A percentile compares a stretch with the other conserved stretches of the same genome.
Evolutionary conservation across 768 basidiomycete species (phyloP).

Genomic region (Rhodotorula diobovata): DNA sequence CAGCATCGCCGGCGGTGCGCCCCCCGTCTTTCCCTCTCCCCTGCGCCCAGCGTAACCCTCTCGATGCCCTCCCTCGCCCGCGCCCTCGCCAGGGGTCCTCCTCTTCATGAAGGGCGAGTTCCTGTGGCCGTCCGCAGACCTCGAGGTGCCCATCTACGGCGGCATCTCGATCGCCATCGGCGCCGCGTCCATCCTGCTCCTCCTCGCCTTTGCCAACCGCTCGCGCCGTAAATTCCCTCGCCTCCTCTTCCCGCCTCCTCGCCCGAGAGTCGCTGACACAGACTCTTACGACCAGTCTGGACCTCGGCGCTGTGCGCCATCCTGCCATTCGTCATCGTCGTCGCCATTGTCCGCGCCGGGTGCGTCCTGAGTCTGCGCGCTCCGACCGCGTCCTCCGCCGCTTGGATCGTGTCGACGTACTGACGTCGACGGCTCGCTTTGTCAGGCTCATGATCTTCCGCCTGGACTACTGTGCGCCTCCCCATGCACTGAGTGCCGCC

Average conservation of each 20-base stretch:
- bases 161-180: constrained; percentile 29
- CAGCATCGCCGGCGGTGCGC: constrained; percentile 24
- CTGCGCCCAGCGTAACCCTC: too few relatives aligned
- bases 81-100: constrained; percentile 13
- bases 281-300: not conserved
- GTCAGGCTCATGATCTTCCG: constrained; percentile 30
- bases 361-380: not conserved
- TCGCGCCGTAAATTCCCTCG: constrained; percentile 20
- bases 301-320: constrained; percentile 10
- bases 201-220: constrained; percentile 28
- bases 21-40: too few relatives aligned
- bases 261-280: not conserved
- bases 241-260: constrained; percentile 10
- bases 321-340: constrained; percentile 7
- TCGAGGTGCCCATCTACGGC: constrained; percentile 21
- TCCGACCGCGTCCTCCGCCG: not conserved
- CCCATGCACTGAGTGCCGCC: not conserved
- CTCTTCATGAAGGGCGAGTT: constrained; percentile 31
- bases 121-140: constrained; percentile 19
- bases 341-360: constrained; percentile 23
- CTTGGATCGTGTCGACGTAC: not conserved
- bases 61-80: too few relatives aligned
- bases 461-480: constrained; percentile 22
- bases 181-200: not conserved
- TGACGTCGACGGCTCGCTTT: not conserved